These are phyloP conservation scores for Citeromyces nyonsensis DNA, from an alignment of 805 yeast genomes.

Conservation along the genomic window DNA sequence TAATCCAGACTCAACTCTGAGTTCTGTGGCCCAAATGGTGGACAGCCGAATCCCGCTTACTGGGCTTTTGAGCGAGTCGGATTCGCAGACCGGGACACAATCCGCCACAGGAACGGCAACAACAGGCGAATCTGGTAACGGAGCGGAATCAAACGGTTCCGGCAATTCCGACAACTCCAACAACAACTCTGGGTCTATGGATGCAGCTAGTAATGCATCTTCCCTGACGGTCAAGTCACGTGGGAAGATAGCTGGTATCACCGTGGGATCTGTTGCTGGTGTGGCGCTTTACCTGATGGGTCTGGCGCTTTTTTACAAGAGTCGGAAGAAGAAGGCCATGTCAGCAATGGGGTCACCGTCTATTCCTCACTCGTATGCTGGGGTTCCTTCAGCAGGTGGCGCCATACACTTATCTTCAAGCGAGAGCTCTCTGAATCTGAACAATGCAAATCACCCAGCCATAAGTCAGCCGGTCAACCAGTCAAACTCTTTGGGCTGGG, in stretches of 20 bases:
- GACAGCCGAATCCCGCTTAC: slow-evolving; percentile 54
- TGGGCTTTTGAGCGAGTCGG: slow-evolving; percentile 14
- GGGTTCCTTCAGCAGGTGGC: slow-evolving; percentile 4
- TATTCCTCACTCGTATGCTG: slow-evolving; percentile 5
- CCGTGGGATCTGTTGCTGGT: slow-evolving; percentile 75
- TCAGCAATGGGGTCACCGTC: slow-evolving; percentile 8
- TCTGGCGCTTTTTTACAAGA: slow-evolving; percentile 37
- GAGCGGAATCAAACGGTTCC: slow-evolving; percentile 3
- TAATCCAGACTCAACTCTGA: slow-evolving; percentile 38
- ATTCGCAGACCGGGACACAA: slow-evolving; percentile 3
- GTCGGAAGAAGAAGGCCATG: slow-evolving; percentile 13
- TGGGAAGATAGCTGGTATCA: slow-evolving; percentile 55
- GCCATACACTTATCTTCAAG: slow-evolving; percentile 3
- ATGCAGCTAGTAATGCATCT: slow-evolving; percentile 6
- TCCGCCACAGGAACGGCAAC: slow-evolving; percentile 5
- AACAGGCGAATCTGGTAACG: slow-evolving; percentile 4
- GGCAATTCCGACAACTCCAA: slow-evolving; percentile 2
- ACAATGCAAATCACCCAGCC: slow-evolving; percentile 2
- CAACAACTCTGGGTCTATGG: slow-evolving; percentile 13
- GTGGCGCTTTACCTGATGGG: slow-evolving; percentile 47
- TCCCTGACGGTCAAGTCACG: slow-evolving; percentile 3
- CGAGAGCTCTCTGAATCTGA: slow-evolving; percentile 5
- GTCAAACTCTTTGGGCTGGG: too few species aligned
- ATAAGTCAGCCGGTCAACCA: too few species aligned
- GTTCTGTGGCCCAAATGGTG: slow-evolving; percentile 48